Evolutionary conservation across 805 yeast species (phyloP).

Genomic region (Saccharomycopsis guyanensis): DNA sequence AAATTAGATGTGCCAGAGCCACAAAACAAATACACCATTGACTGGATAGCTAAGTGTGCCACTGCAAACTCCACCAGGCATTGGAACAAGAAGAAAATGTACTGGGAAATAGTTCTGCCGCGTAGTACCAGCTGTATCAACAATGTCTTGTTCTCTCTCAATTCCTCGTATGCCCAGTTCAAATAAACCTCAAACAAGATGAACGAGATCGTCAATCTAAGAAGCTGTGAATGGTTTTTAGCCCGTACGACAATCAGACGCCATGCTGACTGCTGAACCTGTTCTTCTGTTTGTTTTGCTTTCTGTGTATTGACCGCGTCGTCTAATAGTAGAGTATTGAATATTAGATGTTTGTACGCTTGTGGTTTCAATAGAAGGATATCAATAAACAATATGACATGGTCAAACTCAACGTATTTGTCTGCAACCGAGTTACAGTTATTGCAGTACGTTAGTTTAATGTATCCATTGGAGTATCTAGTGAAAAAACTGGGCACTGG

Average conservation of each 20-base stretch:
- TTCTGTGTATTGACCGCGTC: constrained; percentile 7
- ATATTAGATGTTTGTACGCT: constrained; percentile 82
- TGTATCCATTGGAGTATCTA: constrained; percentile 67
- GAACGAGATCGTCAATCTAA: constrained; percentile 53
- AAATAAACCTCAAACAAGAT: constrained; percentile 82
- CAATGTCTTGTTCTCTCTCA: constrained; percentile 8
- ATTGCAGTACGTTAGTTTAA: constrained; percentile 70
- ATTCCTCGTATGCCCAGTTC: constrained; percentile 85
- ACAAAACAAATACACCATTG: constrained; percentile 5
- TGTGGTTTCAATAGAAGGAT: constrained; percentile 76
- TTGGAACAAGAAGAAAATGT: constrained; percentile 29
- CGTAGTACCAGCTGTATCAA: constrained; percentile 22
- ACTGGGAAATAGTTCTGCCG: constrained; percentile 27
- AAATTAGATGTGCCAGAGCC: constrained; percentile 5
- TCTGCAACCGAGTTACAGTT: constrained; percentile 73
- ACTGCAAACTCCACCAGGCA: constrained; percentile 30
- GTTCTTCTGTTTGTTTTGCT: background rate
- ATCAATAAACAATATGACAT: constrained; percentile 77
- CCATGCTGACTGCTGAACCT: background rate
- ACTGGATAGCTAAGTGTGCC: constrained; percentile 31
- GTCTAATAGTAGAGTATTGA: constrained; percentile 42
- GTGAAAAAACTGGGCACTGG: constrained; percentile 61
- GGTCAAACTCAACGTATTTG: constrained; percentile 85
- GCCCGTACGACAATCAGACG: background rate
- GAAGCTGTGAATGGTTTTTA: constrained; percentile 19